phyloP scores from a whole-genome alignment of 1,284 basidiomycete species.

The Laetiporus sulphureus region DNA sequence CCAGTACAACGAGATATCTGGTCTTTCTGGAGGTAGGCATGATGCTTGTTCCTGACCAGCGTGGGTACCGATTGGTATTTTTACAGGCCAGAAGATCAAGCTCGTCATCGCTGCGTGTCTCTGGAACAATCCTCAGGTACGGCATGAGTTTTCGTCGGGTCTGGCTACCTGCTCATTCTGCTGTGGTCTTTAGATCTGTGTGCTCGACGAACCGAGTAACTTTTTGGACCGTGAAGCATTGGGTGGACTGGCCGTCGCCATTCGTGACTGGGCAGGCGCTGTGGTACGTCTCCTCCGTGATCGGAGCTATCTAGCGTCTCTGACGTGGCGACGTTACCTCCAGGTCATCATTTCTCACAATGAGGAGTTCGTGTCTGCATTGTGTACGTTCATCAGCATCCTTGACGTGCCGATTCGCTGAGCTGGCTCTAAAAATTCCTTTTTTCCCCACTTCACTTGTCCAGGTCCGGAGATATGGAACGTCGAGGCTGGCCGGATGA shows the following conservation, averaged over 20 bases:
- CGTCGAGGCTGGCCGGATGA: slow-evolving; percentile 74
- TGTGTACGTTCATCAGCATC: slow-evolving; percentile 53
- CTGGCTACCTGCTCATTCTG: neutral
- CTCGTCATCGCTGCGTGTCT: slow-evolving; percentile 91
- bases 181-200: slow-evolving; percentile 44
- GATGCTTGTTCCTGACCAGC: neutral
- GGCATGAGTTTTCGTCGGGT: slow-evolving; percentile 8
- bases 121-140: slow-evolving; percentile 90
- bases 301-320: slow-evolving; percentile 11
- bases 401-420: slow-evolving; percentile 4
- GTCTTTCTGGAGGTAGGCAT: slow-evolving; percentile 71
- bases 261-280: slow-evolving; percentile 94
- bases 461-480: slow-evolving; percentile 80
- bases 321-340: slow-evolving; percentile 13
- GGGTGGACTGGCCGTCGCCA: slow-evolving; percentile 92
- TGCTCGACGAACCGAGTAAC: slow-evolving; percentile 95
- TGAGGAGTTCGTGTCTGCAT: slow-evolving; percentile 82
- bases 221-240: slow-evolving; percentile 90
- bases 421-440: slow-evolving; percentile 8
- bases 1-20: slow-evolving; percentile 93
- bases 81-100: slow-evolving; percentile 89
- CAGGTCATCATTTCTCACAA: slow-evolving; percentile 97
- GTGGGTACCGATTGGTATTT: slow-evolving; percentile 1
- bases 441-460: slow-evolving; percentile 12
- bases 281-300: slow-evolving; percentile 50